Evolutionary conservation across 768 basidiomycete species (phyloP).

Genomic region (Leccinum variicolor): DNA sequence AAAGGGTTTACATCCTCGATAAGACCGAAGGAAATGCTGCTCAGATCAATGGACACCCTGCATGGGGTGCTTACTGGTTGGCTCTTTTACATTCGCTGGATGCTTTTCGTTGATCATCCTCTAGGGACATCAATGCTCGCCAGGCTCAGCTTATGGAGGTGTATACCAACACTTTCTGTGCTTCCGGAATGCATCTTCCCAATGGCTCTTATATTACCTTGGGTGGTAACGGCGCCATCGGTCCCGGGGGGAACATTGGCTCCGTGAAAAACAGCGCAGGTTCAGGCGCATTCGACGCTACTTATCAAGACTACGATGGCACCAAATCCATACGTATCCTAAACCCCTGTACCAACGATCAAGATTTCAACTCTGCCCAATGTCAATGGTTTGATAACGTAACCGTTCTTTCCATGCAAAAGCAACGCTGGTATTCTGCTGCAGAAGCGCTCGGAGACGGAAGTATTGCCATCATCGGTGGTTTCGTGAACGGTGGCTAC

Average conservation of each 20-base stretch:
- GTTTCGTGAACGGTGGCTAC: conserved; percentile 75
- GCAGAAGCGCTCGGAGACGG: conserved; percentile 78
- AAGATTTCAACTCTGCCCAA: conserved; percentile 44
- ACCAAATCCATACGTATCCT: conserved; percentile 76
- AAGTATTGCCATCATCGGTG: conserved; percentile 74
- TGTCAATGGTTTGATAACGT: conserved; percentile 77
- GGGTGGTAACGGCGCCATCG: conserved; percentile 76
- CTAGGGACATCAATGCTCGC: conserved; percentile 24
- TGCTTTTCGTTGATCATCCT: background rate
- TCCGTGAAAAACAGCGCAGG: conserved; percentile 45
- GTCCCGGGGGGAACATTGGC: conserved; percentile 58
- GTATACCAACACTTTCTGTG: conserved; percentile 72
- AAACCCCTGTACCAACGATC: conserved; percentile 59
- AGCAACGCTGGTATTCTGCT: conserved; percentile 73
- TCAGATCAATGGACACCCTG: conserved; percentile 64
- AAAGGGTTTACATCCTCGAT: conserved; percentile 90
- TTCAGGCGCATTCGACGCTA: conserved; percentile 55
- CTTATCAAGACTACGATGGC: conserved; percentile 81
- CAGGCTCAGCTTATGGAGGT: conserved; percentile 33
- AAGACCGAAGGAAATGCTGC: conserved; percentile 79
- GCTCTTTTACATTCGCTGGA: background rate
- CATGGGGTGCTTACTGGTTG: conserved; percentile 71
- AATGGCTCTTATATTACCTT: conserved; percentile 75
- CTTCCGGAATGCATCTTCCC: conserved; percentile 79
- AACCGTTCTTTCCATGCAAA: conserved; percentile 59